Evolutionary conservation across 352 stramenopile species (phyloP).

Genomic region (Paralagenidium karlingii): DNA sequence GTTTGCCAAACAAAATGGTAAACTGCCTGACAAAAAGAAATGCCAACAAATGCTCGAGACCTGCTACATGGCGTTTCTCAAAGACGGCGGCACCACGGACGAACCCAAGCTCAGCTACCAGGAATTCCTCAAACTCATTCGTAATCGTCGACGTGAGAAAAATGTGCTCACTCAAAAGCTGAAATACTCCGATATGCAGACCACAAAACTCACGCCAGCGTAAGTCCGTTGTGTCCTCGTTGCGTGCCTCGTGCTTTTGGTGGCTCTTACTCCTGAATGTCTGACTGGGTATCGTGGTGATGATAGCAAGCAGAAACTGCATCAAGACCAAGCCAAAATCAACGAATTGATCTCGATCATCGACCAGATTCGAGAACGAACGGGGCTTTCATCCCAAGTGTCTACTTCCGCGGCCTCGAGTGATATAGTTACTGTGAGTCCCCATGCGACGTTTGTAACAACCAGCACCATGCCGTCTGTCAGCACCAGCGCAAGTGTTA

Average conservation of each 20-base stretch:
- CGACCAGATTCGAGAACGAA: constrained; percentile 24
- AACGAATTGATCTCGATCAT: constrained; percentile 47
- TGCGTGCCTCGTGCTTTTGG: no score
- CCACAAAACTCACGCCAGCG: constrained; percentile 12
- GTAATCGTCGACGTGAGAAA: constrained; percentile 51
- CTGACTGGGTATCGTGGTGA: no score
- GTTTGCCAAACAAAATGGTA: constrained; percentile 14
- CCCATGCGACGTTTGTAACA: no score
- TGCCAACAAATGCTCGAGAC: constrained; percentile 35
- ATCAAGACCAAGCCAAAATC: constrained; percentile 42
- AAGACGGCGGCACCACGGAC: constrained; percentile 24
- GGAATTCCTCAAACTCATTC: constrained; percentile 60
- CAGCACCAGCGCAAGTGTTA: constrained; percentile 5
- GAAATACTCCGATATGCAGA: neutral
- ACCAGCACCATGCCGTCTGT: constrained; percentile 3
- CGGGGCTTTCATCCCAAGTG: no score
- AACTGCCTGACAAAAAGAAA: constrained; percentile 28
- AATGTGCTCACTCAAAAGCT: constrained; percentile 18
- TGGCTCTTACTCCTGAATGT: no score
- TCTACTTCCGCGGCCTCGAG: no score
- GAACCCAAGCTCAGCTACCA: constrained; percentile 29
- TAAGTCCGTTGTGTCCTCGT: no score
- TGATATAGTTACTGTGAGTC: no score
- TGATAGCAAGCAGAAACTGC: constrained; percentile 26
- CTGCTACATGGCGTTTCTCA: constrained; percentile 37